Evolutionary conservation across 2,329 filamentous ascomycete genomes (phyloP).

Genomic region (Pseudogymnoascus sp.): DNA sequence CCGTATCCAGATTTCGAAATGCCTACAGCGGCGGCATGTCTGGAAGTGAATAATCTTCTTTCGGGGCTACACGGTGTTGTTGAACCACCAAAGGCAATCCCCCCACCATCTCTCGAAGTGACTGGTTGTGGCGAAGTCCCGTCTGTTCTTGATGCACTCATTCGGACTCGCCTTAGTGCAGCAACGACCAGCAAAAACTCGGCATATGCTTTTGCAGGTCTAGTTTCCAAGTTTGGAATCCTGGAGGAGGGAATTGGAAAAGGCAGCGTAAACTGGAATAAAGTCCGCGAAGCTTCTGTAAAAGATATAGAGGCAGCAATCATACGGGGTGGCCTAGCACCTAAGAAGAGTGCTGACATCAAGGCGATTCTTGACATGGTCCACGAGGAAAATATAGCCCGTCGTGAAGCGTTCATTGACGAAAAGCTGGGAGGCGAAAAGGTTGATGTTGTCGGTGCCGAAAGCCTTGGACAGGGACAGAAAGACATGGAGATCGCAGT

Average conservation of each 20-base stretch:
- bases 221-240: slow-evolving; percentile 57
- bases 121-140: slow-evolving; percentile 58
- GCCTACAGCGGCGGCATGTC: slow-evolving; percentile 61
- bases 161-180: slow-evolving; percentile 46
- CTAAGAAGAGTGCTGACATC: slow-evolving; percentile 64
- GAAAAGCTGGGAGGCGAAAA: slow-evolving; percentile 35
- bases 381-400: slow-evolving; percentile 55
- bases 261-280: slow-evolving; percentile 68
- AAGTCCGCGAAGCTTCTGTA: slow-evolving; percentile 50
- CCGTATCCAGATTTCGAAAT: slow-evolving; percentile 61
- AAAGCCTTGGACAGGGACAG: slow-evolving; percentile 35
- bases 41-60: slow-evolving; percentile 59
- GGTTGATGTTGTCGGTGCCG: slow-evolving; percentile 36
- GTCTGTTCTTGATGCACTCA: slow-evolving; percentile 44
- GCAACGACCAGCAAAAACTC: slow-evolving; percentile 45
- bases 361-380: slow-evolving; percentile 67
- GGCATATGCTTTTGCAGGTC: slow-evolving; percentile 55
- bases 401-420: slow-evolving; percentile 40
- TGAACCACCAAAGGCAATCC: slow-evolving; percentile 56
- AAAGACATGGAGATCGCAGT: slow-evolving; percentile 50
- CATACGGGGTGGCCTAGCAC: slow-evolving; percentile 59
- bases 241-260: slow-evolving; percentile 55
- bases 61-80: slow-evolving; percentile 58
- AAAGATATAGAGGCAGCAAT: slow-evolving; percentile 62
- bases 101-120: slow-evolving; percentile 59